phyloP scores from a whole-genome alignment of 306 rosid genomes.

The Cucurbita moschata region DNA sequence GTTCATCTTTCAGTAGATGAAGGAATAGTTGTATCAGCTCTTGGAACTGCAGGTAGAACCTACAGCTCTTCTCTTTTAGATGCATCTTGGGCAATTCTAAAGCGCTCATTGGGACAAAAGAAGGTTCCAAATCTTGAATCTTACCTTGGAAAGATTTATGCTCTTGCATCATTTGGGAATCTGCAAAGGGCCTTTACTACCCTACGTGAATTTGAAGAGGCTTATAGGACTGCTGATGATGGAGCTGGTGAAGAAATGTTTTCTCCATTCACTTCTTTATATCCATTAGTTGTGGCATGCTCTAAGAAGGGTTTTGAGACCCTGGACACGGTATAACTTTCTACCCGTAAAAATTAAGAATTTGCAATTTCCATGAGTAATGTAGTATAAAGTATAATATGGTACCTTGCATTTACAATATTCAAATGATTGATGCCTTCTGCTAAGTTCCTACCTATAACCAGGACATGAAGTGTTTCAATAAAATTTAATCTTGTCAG shows the following conservation, averaged over 20 bases:
- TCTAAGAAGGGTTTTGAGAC: conserved; percentile 86
- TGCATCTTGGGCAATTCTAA: conserved; percentile 76
- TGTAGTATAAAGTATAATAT: not conserved
- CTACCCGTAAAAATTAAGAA: conserved; percentile 9
- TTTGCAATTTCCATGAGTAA: conserved; percentile 1
- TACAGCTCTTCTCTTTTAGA: conserved; percentile 46
- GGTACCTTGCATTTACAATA: not conserved
- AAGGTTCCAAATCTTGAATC: conserved; percentile 88
- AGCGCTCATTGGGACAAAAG: conserved; percentile 57
- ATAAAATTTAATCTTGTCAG: not conserved
- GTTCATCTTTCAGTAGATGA: conserved; percentile 56
- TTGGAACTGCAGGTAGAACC: conserved; percentile 74
- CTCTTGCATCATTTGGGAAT: conserved; percentile 64
- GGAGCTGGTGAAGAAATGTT: conserved; percentile 57
- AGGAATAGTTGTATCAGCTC: conserved; percentile 62
- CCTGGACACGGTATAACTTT: conserved; percentile 58
- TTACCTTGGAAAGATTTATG: conserved; percentile 61
- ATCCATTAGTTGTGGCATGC: conserved; percentile 74
- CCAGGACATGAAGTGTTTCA: not conserved
- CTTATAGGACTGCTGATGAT: conserved; percentile 37
- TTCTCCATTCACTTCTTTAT: conserved; percentile 81
- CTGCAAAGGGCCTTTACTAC: conserved; percentile 68
- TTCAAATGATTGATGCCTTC: not conserved
- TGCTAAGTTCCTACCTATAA: not conserved
- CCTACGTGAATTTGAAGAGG: conserved; percentile 53